phyloP scores from a whole-genome alignment of 2,329 filamentous ascomycete genomes.

The Trichoderma brevicompactum region DNA sequence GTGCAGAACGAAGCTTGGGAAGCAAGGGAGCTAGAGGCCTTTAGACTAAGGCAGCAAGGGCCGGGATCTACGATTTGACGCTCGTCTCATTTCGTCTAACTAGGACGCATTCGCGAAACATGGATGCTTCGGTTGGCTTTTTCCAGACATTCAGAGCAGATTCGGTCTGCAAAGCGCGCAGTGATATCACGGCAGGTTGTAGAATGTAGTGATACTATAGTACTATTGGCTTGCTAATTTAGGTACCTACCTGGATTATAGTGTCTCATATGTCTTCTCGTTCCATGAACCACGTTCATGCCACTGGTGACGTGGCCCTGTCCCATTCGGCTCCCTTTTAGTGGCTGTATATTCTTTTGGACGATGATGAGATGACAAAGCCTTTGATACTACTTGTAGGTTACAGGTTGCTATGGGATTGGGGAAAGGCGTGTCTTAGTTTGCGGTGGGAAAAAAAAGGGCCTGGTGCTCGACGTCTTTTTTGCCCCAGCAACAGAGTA shows the following conservation, averaged over 20 bases:
- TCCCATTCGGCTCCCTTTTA: slow-evolving; percentile 6
- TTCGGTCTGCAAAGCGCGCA: background rate
- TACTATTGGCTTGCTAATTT: background rate
- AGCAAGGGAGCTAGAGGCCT: background rate
- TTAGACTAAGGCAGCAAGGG: slow-evolving; percentile 8
- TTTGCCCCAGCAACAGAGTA: slow-evolving; percentile 25
- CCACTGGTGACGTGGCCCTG: slow-evolving; percentile 14
- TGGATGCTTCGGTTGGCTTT: slow-evolving; percentile 21
- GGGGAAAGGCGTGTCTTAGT: slow-evolving; percentile 21
- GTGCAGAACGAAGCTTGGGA: background rate
- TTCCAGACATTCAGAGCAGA: slow-evolving; percentile 16
- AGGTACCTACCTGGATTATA: background rate
- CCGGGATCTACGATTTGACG: slow-evolving; percentile 27
- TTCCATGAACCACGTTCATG: background rate
- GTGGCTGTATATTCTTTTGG: background rate
- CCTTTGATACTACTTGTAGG: background rate
- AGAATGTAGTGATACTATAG: background rate
- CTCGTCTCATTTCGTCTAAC: slow-evolving; percentile 26
- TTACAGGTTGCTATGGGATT: background rate
- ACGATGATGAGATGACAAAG: background rate
- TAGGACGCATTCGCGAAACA: slow-evolving; percentile 16
- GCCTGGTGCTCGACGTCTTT: background rate
- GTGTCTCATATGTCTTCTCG: background rate
- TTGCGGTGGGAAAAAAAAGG: slow-evolving; percentile 9
- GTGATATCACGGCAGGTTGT: background rate